phyloP scores from a whole-genome alignment of 345 rosid species.

The Syzygium jambos region DNA sequence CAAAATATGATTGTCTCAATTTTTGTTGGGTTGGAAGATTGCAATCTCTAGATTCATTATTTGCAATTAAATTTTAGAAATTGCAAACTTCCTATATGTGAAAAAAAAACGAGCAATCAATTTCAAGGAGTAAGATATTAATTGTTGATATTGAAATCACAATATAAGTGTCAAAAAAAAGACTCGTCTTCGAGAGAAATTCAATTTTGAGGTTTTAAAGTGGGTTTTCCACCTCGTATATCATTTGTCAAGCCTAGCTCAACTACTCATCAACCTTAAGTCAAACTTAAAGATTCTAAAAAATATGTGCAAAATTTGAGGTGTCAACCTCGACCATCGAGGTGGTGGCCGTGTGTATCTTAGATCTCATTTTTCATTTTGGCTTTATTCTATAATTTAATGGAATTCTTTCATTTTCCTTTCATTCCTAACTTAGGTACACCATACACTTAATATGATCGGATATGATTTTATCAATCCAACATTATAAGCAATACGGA shows the following conservation, averaged over 20 bases:
- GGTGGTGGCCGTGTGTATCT: background rate
- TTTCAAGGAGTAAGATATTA: background rate
- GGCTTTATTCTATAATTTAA: background rate
- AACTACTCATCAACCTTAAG: background rate
- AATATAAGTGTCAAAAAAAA: background rate
- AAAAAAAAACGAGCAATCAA: too few species aligned
- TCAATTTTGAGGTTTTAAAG: background rate
- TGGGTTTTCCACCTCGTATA: background rate
- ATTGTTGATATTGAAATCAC: background rate
- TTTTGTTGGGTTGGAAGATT: too few species aligned
- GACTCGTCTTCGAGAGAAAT: background rate
- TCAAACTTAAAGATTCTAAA: background rate
- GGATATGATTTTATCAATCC: background rate
- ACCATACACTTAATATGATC: background rate
- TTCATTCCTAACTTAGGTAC: background rate
- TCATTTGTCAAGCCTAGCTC: background rate
- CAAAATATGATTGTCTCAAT: too few species aligned
- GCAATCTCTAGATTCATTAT: too few species aligned
- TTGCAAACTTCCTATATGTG: too few species aligned
- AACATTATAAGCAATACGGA: background rate
- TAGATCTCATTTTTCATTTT: background rate
- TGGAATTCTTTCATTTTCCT: background rate
- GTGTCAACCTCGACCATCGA: too few species aligned
- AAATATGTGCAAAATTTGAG: background rate
- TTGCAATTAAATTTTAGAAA: too few species aligned